These are phyloP conservation scores for Eucalyptus polybractea DNA, from an alignment of 345 rosid genomes.

Conservation along the genomic window DNA sequence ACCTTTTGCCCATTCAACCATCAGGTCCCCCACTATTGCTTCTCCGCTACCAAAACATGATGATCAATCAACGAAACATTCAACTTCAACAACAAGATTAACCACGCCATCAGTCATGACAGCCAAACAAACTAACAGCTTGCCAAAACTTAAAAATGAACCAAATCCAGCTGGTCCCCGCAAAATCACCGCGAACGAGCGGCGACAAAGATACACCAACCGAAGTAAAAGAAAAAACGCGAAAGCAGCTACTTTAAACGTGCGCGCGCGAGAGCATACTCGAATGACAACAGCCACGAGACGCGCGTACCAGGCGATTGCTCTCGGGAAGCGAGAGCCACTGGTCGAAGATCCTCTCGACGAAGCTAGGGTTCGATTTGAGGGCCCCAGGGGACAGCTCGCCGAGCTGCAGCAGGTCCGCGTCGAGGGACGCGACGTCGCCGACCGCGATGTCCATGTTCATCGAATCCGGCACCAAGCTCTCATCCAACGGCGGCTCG, in stretches of 20 bases:
- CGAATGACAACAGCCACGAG: neutral
- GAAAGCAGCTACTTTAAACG: neutral
- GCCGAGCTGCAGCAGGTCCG: slow-evolving; percentile 73
- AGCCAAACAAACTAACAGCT: neutral
- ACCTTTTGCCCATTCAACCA: neutral
- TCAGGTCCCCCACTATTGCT: neutral
- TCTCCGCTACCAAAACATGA: neutral
- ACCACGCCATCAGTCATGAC: neutral
- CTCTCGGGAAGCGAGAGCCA: slow-evolving; percentile 93
- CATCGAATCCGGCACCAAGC: slow-evolving; percentile 5
- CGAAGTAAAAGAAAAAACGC: neutral
- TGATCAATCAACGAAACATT: neutral
- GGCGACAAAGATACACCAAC: neutral
- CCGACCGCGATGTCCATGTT: slow-evolving; percentile 23
- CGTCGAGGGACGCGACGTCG: slow-evolving; percentile 59
- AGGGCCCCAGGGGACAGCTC: slow-evolving; percentile 70
- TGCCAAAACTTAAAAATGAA: neutral
- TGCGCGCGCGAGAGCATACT: neutral
- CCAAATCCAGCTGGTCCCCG: neutral
- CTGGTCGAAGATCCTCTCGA: slow-evolving; percentile 73
- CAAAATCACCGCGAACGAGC: neutral
- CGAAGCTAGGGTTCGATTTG: slow-evolving; percentile 65
- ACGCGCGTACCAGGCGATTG: slow-evolving; percentile 47
- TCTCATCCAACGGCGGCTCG: neutral
- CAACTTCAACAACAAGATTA: neutral